Base-by-base conservation (phyloP, 2,329 filamentous ascomycete species). In the Cladophialophora exuberans region DNA sequence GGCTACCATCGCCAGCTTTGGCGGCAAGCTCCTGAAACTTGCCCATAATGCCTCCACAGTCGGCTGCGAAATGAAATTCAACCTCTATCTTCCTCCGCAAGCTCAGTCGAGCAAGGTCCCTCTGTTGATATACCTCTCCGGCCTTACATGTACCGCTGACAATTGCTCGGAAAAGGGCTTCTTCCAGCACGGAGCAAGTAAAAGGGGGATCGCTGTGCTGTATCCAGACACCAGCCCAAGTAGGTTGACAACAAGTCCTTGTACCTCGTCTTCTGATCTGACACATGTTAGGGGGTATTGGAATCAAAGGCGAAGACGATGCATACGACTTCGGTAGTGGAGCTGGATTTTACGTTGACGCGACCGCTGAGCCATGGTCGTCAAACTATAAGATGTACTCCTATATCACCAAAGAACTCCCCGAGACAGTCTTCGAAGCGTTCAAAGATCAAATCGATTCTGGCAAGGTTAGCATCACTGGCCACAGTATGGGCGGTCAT, bases 401-500 rank as follows among this genome's bases (percentile, higher is more conserved):
- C 60, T 99, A 99, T 78, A 82, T 99, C 63, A 86, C 88, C n/a
- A 73, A 82, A 50, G 94, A 99, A 75, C 84, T 99, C n/a, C 93
- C 92, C 1, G 76, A 79, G 13, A 78, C 85, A 1, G 81, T 97
- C 20, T 95, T 92, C 72, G 72, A 73, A 25, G 80, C 83, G 22
- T 96, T 91, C 74, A 49, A 49, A 39, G 78, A 82, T 25, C 80
- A 84, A 68, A 78, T 99, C 25, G 93, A 97, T 71, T 67, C 73
- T 0, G 73, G 67, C 23, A 81, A 87, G 35, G 85, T 97, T 52
- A 88, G 86, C 72, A 94, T 99, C 67, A 90, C 89, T 35, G 94
- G 94, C 4, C 94, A 99, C 77, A 92, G 87, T 66, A 99, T 99
- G 94, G 94, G 94, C 63, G 94, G 94, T 0, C 94, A 99, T 73